Percentiles rank a stretch among this genome's conserved stretches.
Evolutionary conservation across 1,284 basidiomycete genomes (phyloP).

Genomic region (Vanrija sp.): DNA sequence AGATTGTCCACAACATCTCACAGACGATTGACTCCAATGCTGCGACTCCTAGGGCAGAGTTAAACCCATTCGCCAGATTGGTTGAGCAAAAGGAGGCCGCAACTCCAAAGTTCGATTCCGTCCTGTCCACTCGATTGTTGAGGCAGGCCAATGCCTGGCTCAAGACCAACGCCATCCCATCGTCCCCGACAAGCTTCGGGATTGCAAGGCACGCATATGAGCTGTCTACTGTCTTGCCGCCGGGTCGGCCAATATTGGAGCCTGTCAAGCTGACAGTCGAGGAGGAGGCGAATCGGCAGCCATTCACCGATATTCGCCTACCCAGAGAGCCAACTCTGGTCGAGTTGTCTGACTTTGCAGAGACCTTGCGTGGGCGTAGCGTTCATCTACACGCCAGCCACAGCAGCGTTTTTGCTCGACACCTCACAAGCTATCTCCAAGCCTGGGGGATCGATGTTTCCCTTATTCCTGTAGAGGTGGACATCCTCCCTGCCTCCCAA

Average conservation of each 20-base stretch:
- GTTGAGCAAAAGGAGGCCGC: constrained; percentile 37
- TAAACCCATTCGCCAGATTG: constrained; percentile 36
- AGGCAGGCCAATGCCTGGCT: constrained; percentile 63
- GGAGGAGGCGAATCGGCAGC: constrained; percentile 54
- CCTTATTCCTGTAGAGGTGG: constrained; percentile 60
- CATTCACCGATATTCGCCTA: constrained; percentile 53
- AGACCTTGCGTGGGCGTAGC: constrained; percentile 72
- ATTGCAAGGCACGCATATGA: constrained; percentile 43
- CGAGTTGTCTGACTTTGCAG: constrained; percentile 71
- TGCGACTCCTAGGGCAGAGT: constrained; percentile 40
- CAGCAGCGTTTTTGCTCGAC: constrained; percentile 78
- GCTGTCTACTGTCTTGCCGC: constrained; percentile 44
- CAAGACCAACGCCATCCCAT: constrained; percentile 36
- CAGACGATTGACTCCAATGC: constrained; percentile 27
- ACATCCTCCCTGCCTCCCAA: constrained; percentile 4
- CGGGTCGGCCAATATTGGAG: constrained; percentile 44
- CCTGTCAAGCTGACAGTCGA: constrained; percentile 44
- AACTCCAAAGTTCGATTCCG: constrained; percentile 59
- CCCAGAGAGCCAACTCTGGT: constrained; percentile 68
- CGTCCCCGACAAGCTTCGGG: constrained; percentile 32
- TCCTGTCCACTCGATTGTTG: constrained; percentile 64
- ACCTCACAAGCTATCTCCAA: constrained; percentile 84
- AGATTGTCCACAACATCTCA: constrained; percentile 53
- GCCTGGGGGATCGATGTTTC: constrained; percentile 89
- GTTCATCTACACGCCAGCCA: constrained; percentile 76